These are phyloP conservation scores for Colletotrichum sp. DNA, from an alignment of 2,329 filamentous ascomycete genomes.

Conservation along the genomic window DNA sequence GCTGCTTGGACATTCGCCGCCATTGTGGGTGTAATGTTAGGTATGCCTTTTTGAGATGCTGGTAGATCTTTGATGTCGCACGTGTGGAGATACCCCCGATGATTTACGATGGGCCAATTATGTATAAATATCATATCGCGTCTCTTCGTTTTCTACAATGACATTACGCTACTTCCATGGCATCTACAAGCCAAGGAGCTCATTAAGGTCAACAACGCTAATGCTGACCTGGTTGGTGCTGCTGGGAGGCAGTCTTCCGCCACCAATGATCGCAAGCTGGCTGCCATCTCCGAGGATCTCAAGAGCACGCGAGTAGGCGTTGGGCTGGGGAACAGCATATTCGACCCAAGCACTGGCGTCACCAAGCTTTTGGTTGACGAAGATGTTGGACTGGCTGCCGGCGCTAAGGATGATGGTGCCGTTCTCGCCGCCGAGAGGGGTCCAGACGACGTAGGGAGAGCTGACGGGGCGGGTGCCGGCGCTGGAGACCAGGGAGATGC, in stretches of 20 bases:
- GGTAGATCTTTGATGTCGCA: not conserved
- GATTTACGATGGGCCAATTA: not conserved
- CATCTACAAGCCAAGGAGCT: slow-evolving; percentile 12
- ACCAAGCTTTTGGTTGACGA: slow-evolving; percentile 46
- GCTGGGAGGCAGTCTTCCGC: slow-evolving; percentile 48
- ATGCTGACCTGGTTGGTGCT: slow-evolving; percentile 48
- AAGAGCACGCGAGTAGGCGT: slow-evolving; percentile 42
- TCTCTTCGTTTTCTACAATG: not conserved
- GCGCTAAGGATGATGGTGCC: slow-evolving; percentile 52
- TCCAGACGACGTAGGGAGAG: slow-evolving; percentile 47
- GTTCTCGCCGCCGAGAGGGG: slow-evolving; percentile 45
- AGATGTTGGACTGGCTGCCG: slow-evolving; percentile 42
- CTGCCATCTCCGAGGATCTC: slow-evolving; percentile 38
- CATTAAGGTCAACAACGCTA: slow-evolving; percentile 36
- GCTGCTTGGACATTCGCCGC: not conserved
- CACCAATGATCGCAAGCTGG: slow-evolving; percentile 47
- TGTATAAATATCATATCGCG: not conserved
- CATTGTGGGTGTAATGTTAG: not conserved
- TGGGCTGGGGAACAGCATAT: slow-evolving; percentile 38
- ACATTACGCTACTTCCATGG: not conserved
- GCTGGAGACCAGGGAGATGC: slow-evolving; percentile 35
- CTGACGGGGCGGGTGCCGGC: slow-evolving; percentile 36
- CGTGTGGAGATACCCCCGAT: not conserved
- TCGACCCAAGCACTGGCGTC: slow-evolving; percentile 40
- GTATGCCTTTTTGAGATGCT: not conserved